Evolutionary conservation across 2,329 filamentous ascomycete genomes (phyloP), one percentile per base, ranked within the genome.

Genomic region (Cordyceps militaris): DNA sequence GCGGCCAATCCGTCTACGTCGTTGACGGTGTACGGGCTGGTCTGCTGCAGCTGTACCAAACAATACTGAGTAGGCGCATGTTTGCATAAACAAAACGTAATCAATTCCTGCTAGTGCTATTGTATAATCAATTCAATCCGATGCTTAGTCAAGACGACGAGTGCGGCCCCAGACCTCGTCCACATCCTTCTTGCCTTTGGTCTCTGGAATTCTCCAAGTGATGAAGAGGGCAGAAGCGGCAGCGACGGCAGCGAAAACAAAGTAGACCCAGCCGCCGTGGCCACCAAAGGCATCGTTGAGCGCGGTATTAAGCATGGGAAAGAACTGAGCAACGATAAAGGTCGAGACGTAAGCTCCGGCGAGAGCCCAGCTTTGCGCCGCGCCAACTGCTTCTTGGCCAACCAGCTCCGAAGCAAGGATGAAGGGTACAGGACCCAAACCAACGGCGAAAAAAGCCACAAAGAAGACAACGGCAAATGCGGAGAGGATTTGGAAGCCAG

Each of bases 351-450:
- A 97, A 71, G 94, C 97, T 14, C 89, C 87, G 1, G 85, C 90
- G 24, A 97, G 74, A 0, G 87, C 89, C 82, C 91, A 95, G 59
- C 88, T 92, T 71, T 99, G 94, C 0, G 91, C 88, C 0, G 93
- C 91, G 1, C 93, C 92, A 0, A 97, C 91, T 0, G 93, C 94
- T 69, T 96, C 91, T 13, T 91, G 86, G 0, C 86, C 88, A 1
- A 97, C 94, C 3, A 97, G 82, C 72, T 97, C 94, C 1, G 89
- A 92, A 0, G 92, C 87, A 48, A 99, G 80, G 63, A 97, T 95
- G 71, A 97, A 99, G 0, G 94, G 94, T 0, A 99, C 90, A 0
- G 94, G 94, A 0, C 94, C 94, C 0, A 99, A 80, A 0, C 94
- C 94, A 14, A 96, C 82, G 0, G 89, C 94, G 65, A 97, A 99